phyloP scores from a whole-genome alignment of 257 asterid species.

The Petunia secreta region DNA sequence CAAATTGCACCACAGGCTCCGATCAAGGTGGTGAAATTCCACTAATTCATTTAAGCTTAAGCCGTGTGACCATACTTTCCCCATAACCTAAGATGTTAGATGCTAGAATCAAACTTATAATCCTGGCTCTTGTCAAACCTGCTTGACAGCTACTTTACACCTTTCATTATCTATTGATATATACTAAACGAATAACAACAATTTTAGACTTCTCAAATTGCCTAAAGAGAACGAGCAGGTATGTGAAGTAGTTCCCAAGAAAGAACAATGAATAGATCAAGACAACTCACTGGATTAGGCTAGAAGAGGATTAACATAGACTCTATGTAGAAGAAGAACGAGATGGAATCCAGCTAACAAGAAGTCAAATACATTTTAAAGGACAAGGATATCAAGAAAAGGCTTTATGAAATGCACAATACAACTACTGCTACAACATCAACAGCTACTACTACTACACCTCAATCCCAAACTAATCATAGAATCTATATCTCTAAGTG shows the following conservation, averaged over 20 bases:
- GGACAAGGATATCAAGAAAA: not conserved
- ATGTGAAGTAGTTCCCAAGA: not conserved
- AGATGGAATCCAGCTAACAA: not conserved
- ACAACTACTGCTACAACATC: not conserved
- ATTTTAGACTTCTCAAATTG: not conserved
- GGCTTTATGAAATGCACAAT: not conserved
- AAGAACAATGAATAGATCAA: not conserved
- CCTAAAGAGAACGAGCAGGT: not conserved
- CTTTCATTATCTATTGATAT: not conserved
- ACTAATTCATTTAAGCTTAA: not conserved
- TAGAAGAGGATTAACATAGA: not conserved
- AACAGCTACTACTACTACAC: not conserved
- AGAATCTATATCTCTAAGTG: not conserved
- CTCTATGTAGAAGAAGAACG: not conserved
- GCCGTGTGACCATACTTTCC: not conserved
- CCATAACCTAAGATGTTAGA: not conserved
- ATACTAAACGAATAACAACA: not conserved
- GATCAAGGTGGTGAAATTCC: not conserved
- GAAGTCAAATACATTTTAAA: not conserved
- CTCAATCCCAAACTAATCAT: not conserved
- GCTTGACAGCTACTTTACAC: not conserved
- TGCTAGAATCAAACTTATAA: not conserved
- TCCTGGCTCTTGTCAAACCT: not conserved
- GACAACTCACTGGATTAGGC: not conserved
- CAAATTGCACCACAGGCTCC: not conserved